Percentiles rank a stretch among this genome's conserved stretches.
phyloP scores from a whole-genome alignment of 768 basidiomycete species.

The Tricholoma sp. region DNA sequence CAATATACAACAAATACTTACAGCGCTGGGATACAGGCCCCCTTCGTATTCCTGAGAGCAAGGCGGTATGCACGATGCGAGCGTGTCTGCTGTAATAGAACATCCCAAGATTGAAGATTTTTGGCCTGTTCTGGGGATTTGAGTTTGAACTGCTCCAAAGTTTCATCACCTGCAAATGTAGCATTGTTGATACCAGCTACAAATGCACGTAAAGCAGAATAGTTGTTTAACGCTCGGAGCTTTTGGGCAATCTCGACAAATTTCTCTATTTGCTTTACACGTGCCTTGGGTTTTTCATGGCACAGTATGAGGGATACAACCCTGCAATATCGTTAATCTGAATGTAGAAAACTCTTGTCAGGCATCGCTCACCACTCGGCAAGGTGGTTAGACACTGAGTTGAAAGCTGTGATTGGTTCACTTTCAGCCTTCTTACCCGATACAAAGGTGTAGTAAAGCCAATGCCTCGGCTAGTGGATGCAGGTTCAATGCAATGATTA shows the following conservation, averaged over 20 bases:
- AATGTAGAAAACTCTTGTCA: background rate
- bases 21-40: conserved; percentile 85
- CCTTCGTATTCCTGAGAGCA: conserved; percentile 79
- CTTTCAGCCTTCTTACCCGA: conserved; percentile 60
- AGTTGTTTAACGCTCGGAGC: conserved; percentile 83
- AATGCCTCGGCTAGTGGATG: conserved; percentile 69
- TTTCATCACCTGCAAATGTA: conserved; percentile 70
- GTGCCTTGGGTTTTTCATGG: conserved; percentile 69
- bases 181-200: conserved; percentile 91
- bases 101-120: conserved; percentile 76
- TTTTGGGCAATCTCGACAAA: conserved; percentile 80
- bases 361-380: conserved; percentile 62
- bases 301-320: conserved; percentile 87
- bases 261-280: conserved; percentile 83
- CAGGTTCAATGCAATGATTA: background rate
- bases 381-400: conserved; percentile 74
- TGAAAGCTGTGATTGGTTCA: conserved; percentile 72
- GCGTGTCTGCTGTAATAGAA: conserved; percentile 74
- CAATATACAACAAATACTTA: conserved; percentile 28
- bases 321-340: conserved; percentile 40
- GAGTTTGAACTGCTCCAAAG: conserved; percentile 66
- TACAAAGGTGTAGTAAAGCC: conserved; percentile 74
- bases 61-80: conserved; percentile 90
- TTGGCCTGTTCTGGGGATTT: conserved; percentile 69
- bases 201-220: conserved; percentile 87